Evolutionary conservation across 495 filamentous ascomycete species (phyloP).

Genomic region (Physcia stellaris): DNA sequence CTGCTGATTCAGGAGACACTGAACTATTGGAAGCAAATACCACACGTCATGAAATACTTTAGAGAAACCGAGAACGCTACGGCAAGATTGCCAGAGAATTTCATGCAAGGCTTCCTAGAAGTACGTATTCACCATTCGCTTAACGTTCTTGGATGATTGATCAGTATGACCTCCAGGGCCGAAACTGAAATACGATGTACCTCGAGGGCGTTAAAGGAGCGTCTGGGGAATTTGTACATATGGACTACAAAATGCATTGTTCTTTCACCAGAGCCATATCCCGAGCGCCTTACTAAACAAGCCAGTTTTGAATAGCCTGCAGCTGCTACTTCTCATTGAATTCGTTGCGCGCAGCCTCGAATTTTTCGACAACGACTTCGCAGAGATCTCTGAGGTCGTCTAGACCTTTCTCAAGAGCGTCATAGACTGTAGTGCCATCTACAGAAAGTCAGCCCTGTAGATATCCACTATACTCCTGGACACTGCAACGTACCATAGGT

Average conservation of each 20-base stretch:
- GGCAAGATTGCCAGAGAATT: conserved; percentile 66
- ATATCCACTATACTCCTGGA: no score
- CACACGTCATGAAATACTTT: conserved; percentile 96
- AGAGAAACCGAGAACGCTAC: conserved; percentile 72
- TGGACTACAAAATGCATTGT: no score
- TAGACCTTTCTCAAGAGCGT: conserved; percentile 81
- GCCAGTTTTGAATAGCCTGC: no score
- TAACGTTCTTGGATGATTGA: neutral
- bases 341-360: conserved; percentile 48
- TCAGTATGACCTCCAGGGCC: conserved; percentile 9
- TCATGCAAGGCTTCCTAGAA: conserved; percentile 90
- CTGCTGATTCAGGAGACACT: conserved; percentile 67
- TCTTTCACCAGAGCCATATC: no score
- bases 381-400: conserved; percentile 79
- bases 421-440: conserved; percentile 69
- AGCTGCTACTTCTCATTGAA: no score
- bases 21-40: conserved; percentile 98
- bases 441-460: conserved; percentile 2
- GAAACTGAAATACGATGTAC: conserved; percentile 6
- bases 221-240: no score
- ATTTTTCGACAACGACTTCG: conserved; percentile 80
- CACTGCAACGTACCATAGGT: conserved; percentile 60
- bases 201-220: no score
- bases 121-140: conserved; percentile 24
- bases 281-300: no score